Conservation (phyloP, 352 stramenopile genomes). For the Albugo laibachii region DNA sequence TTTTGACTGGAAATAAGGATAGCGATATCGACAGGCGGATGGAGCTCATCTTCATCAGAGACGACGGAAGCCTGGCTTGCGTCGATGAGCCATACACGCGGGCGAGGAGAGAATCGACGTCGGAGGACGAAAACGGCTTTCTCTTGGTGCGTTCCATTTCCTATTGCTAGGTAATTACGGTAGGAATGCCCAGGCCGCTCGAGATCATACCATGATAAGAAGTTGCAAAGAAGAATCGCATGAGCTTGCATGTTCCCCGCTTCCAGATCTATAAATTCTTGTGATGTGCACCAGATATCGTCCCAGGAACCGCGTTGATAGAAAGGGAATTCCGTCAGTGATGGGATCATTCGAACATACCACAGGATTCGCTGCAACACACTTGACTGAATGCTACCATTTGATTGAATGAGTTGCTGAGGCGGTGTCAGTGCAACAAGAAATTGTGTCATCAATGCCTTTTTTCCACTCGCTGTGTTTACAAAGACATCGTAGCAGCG, state of each 20-base stretch:
- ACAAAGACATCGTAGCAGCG: constrained; percentile 59
- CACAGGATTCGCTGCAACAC: constrained; percentile 25
- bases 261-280: constrained; percentile 81
- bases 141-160: constrained; percentile 61
- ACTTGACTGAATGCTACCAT: no score
- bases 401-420: constrained; percentile 5
- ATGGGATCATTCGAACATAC: constrained; percentile 86
- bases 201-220: constrained; percentile 72
- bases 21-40: constrained; percentile 66
- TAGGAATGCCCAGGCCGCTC: constrained; percentile 7
- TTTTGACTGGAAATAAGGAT: constrained; percentile 80
- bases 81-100: constrained; percentile 52
- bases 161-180: constrained; percentile 75
- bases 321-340: constrained; percentile 79
- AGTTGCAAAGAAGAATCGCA: constrained; percentile 83
- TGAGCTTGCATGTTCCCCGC: constrained; percentile 83
- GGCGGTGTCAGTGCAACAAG: constrained; percentile 57
- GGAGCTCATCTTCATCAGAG: constrained; percentile 46
- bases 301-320: constrained; percentile 33
- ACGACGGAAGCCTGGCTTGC: constrained; percentile 68
- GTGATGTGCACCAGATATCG: constrained; percentile 78
- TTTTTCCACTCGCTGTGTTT: constrained; percentile 36
- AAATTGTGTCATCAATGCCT: constrained; percentile 49
- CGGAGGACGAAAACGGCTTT: constrained; percentile 77
- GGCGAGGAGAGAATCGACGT: not conserved